phyloP scores from a whole-genome alignment of 2,329 filamentous ascomycete genomes.

The Penicillium sclerotigenum region DNA sequence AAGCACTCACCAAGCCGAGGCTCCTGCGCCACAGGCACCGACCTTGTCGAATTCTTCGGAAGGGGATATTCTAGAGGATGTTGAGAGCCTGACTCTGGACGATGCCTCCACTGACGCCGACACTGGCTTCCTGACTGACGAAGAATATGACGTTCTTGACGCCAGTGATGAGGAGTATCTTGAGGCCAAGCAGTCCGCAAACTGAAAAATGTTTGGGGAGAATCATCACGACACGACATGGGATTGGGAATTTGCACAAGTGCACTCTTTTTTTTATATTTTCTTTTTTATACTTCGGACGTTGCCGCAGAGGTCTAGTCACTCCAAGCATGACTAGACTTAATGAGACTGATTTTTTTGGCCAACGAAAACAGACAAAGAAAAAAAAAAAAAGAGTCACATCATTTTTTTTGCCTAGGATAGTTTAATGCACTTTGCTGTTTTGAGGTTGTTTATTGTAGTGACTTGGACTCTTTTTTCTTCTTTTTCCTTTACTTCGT shows the following conservation, averaged over 20 bases:
- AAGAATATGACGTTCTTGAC: slow-evolving; percentile 96
- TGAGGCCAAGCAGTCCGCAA: slow-evolving; percentile 41
- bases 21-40: slow-evolving; percentile 30
- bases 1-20: slow-evolving; percentile 65
- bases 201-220: slow-evolving; percentile 4
- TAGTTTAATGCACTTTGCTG: slow-evolving; percentile 17
- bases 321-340: slow-evolving; percentile 19
- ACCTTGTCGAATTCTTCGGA: slow-evolving; percentile 49
- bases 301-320: slow-evolving; percentile 7
- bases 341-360: slow-evolving; percentile 13
- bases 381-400: slow-evolving; percentile 12
- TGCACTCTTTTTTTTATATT: slow-evolving; percentile 3
- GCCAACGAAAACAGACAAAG: slow-evolving; percentile 7
- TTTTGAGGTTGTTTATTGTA: background rate
- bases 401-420: slow-evolving; percentile 8
- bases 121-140: slow-evolving; percentile 89
- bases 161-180: slow-evolving; percentile 85
- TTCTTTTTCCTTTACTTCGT: background rate
- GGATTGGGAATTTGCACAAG: slow-evolving; percentile 21
- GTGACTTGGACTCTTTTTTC: background rate
- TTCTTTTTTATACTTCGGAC: slow-evolving; percentile 8
- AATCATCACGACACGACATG: slow-evolving; percentile 12
- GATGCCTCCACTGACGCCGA: slow-evolving; percentile 50
- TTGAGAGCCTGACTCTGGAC: slow-evolving; percentile 55
- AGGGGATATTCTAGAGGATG: slow-evolving; percentile 51